phyloP scores from a whole-genome alignment of 345 rosid genomes.

The Syzygium aqueum region DNA sequence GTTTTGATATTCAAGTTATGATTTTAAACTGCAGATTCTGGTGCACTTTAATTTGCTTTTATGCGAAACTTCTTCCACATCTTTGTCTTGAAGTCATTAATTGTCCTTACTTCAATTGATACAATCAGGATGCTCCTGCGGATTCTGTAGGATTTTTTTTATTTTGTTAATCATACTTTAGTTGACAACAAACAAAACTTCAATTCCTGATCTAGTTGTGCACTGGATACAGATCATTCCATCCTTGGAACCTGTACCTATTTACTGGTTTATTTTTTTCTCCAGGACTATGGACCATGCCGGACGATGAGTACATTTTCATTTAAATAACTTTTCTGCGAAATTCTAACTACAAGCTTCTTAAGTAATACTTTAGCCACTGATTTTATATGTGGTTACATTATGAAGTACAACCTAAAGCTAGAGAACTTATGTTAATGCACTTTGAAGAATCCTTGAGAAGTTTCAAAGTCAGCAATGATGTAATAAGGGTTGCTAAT shows the following conservation, averaged over 20 bases:
- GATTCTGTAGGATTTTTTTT: background rate
- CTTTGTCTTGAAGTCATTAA: background rate
- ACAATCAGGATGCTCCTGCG: background rate
- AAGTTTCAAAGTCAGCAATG: background rate
- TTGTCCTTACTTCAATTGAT: background rate
- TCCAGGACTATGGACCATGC: background rate
- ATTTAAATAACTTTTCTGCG: background rate
- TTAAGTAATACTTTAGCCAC: background rate
- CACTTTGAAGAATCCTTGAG: background rate
- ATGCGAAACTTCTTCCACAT: background rate
- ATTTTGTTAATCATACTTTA: background rate
- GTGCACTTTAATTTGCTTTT: background rate
- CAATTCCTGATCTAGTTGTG: background rate
- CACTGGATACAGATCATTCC: background rate
- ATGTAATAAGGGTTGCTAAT: background rate
- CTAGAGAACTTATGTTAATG: background rate
- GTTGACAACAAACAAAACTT: background rate
- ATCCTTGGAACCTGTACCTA: background rate
- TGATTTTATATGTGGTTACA: background rate
- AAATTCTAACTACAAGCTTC: background rate
- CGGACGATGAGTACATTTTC: background rate
- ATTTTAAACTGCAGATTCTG: background rate
- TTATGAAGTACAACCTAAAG: background rate
- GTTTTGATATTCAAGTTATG: background rate
- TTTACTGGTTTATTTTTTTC: background rate